A percentile compares a stretch with the other conserved stretches of the same genome.
phyloP scores from a whole-genome alignment of 2,329 filamentous ascomycete genomes.

The Cordyceps tenuipes region DNA sequence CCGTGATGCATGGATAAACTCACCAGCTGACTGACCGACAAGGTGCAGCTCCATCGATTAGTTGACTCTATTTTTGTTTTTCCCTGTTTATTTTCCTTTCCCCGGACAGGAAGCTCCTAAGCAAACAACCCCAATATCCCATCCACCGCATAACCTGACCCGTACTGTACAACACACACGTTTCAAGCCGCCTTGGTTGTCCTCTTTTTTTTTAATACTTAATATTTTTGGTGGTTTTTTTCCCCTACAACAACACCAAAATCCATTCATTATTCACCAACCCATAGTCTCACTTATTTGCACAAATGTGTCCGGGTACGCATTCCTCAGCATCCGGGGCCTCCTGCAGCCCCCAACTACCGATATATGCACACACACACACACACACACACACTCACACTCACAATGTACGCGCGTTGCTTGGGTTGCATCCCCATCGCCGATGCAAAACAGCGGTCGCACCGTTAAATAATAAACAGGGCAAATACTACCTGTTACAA shows the following conservation, averaged over 20 bases:
- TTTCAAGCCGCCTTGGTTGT: constrained; percentile 1
- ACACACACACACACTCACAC: too few relatives aligned
- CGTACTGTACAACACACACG: constrained; percentile 1
- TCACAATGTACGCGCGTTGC: too few relatives aligned
- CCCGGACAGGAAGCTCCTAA: not conserved
- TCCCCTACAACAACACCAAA: not conserved
- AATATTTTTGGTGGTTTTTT: not conserved
- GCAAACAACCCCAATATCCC: not conserved
- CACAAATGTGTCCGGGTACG: not conserved
- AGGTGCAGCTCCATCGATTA: not conserved
- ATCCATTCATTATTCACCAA: not conserved
- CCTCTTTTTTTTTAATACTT: not conserved
- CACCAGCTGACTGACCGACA: not conserved
- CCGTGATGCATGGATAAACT: not conserved
- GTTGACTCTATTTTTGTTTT: not conserved
- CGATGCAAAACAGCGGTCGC: not conserved
- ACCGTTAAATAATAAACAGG: not conserved
- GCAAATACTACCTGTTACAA: not conserved
- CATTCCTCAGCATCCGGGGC: not conserved
- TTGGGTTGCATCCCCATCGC: not conserved
- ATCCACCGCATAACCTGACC: not conserved
- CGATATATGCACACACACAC: too few relatives aligned
- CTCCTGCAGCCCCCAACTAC: not conserved
- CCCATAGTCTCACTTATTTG: not conserved
- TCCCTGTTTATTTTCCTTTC: not conserved